These are phyloP conservation scores for Trichoderma asperellum DNA, from an alignment of 2,329 filamentous ascomycete species.

Conservation along the genomic window DNA sequence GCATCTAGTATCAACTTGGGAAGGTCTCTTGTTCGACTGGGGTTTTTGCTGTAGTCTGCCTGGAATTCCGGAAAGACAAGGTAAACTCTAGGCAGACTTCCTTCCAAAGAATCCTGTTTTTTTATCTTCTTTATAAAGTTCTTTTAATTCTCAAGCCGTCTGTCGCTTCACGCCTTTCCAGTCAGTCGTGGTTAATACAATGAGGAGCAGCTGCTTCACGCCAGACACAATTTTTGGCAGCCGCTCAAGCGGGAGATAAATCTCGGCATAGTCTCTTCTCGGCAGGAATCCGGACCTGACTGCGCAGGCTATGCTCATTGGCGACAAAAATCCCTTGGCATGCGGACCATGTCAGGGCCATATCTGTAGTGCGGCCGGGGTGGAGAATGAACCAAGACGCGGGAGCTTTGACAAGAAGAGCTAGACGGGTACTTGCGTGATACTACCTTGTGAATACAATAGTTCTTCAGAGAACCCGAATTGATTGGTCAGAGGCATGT, in stretches of 20 bases:
- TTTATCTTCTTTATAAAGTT: background rate
- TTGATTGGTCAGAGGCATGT: background rate
- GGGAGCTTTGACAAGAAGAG: slow-evolving; percentile 3
- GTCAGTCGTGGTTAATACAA: background rate
- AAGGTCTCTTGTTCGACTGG: background rate
- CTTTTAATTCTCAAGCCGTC: slow-evolving; percentile 1
- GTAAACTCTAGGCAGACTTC: background rate
- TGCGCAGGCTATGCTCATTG: background rate
- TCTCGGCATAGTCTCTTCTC: slow-evolving; percentile 8
- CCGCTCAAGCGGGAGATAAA: background rate
- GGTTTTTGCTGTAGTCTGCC: background rate
- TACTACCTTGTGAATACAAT: slow-evolving; percentile 18
- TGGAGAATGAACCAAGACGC: background rate
- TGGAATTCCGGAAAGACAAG: background rate
- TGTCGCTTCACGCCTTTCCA: background rate
- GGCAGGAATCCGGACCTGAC: slow-evolving; percentile 9
- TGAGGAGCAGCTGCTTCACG: background rate
- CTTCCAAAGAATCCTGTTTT: no score
- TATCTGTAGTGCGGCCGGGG: background rate
- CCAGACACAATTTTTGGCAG: background rate
- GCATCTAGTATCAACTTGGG: background rate
- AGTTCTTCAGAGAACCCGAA: background rate
- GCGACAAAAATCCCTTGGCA: background rate
- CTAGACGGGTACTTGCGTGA: slow-evolving; percentile 14
- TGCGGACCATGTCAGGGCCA: background rate